A percentile compares a stretch with the other conserved stretches of the same genome.
Evolutionary conservation across 257 asterid genomes (phyloP).

Genomic region (Mitragyna speciosa): DNA sequence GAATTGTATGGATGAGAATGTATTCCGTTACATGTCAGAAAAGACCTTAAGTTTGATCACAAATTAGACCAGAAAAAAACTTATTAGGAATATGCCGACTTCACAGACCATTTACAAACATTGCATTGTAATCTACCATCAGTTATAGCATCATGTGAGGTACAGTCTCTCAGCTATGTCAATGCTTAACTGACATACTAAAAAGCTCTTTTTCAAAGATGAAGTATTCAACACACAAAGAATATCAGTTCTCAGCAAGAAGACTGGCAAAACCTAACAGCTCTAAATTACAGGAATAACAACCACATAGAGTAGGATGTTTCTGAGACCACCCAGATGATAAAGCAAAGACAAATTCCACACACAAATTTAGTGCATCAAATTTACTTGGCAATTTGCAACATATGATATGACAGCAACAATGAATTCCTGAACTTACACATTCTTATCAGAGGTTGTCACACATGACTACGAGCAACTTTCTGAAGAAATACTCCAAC

Average conservation of each 20-base stretch:
- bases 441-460: background rate
- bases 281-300: background rate
- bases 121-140: background rate
- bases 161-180: background rate
- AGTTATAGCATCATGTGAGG: background rate
- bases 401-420: background rate
- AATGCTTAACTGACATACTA: background rate
- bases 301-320: background rate
- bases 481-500: background rate
- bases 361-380: background rate
- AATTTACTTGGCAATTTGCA: background rate
- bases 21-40: constrained; percentile 15
- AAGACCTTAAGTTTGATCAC: background rate
- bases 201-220: background rate
- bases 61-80: background rate
- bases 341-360: background rate
- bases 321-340: background rate
- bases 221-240: background rate
- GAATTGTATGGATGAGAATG: constrained; percentile 54
- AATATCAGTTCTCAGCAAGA: background rate
- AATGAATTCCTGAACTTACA: background rate
- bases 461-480: background rate
- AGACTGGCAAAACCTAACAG: background rate
- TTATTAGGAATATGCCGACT: background rate
- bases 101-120: background rate